Evolutionary conservation across 306 rosid species (phyloP), one percentile per base, ranked within the genome.

Genomic region (Parietaria judaica): DNA sequence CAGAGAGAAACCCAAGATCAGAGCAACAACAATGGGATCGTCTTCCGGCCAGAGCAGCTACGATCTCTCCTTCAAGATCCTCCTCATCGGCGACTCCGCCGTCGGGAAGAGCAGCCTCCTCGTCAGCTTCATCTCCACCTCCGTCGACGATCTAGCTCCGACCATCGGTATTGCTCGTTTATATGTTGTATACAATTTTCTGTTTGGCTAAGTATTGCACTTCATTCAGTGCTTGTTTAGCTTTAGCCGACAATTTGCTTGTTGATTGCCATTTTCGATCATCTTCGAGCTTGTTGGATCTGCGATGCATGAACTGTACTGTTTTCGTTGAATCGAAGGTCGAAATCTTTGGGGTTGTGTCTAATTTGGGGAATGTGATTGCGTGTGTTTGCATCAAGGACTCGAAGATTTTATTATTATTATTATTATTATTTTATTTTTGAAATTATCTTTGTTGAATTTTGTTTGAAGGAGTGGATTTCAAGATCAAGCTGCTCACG

Each of bases 41-140:
- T 85, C 90, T 67, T 85, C 97, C 15, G 98, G 81, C 62, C 95
- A 88, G 70, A 78, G 70, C 60, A 80, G 53, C 78, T 88, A 79
- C 79, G 99, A 88, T 86, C 85, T 92, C 69, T 88, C 99, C 4
- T 86, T 86, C 80, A 92, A 92, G 94, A 79, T 92, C 86, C 77
- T 92, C 82, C 52, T 92, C 83, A 88, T 92, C 69, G 99, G 99
- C 66, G 99, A 92, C 67, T 82, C 99, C 6, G 96, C 79, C 53
- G 99, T 92, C n/a, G 99, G 99, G 45, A 92, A 92, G 71, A 92
- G 95, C 57, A 92, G 96, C 74, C 80, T 92, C 5, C 84, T 92
- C 56, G 78, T 92, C 66, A 86, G 86, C 87, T 92, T 92, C 83
- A 86, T 86, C 80, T 82, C 95, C 64, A 65, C 49, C 67, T 70